These are phyloP conservation scores for Xylaria grammica DNA, from an alignment of 495 filamentous ascomycete species.

Conservation along the genomic window DNA sequence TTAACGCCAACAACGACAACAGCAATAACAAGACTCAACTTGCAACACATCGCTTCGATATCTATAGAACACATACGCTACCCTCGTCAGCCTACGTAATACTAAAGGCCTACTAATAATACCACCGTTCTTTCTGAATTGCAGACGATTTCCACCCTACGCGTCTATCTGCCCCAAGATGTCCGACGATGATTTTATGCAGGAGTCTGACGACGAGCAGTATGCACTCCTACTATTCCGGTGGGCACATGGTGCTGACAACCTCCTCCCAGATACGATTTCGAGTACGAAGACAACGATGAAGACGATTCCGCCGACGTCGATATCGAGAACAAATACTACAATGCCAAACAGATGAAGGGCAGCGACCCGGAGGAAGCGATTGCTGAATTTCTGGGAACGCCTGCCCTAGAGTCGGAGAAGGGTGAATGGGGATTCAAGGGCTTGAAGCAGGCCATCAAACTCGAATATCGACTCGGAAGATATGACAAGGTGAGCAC, in stretches of 20 bases:
- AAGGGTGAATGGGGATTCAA: conserved; percentile 99
- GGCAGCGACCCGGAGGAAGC: conserved; percentile 83
- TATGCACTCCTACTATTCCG: conserved; percentile 39
- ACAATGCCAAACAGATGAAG: conserved; percentile 98
- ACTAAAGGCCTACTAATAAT: background rate
- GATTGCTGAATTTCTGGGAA: conserved; percentile 86
- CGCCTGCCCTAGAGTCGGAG: conserved; percentile 80
- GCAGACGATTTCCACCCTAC: background rate
- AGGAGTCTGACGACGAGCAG: conserved; percentile 93
- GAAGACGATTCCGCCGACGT: conserved; percentile 88
- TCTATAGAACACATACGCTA: background rate
- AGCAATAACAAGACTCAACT: background rate
- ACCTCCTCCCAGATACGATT: conserved; percentile 72
- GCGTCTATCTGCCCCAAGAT: conserved; percentile 53
- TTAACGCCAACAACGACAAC: too few species aligned
- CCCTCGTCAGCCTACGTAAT: too few species aligned
- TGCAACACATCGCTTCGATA: background rate
- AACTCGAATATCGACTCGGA: conserved; percentile 88
- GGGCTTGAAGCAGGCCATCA: conserved; percentile 95
- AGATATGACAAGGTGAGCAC: conserved; percentile 77
- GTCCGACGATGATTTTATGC: conserved; percentile 99
- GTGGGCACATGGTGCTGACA: conserved; percentile 26
- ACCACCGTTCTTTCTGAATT: background rate
- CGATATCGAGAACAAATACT: conserved; percentile 99
- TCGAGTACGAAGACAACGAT: conserved; percentile 90